These are phyloP conservation scores for Metarhizium guizhouense DNA, from an alignment of 2,329 filamentous ascomycete species.

Conservation along the genomic window DNA sequence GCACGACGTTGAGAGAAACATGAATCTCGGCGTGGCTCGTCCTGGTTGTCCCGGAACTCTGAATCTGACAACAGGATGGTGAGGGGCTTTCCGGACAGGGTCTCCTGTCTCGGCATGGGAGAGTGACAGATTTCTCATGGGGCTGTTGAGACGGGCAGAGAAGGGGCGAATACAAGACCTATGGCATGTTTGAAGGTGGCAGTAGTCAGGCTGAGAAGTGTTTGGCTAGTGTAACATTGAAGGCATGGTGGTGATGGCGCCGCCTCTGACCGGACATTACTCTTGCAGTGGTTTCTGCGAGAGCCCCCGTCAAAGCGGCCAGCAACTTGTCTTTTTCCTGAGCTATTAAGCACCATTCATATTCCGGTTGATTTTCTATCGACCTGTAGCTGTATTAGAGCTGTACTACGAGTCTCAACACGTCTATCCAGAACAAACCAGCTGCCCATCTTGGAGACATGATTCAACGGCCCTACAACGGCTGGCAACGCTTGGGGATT, in stretches of 20 bases:
- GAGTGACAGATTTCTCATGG: neutral
- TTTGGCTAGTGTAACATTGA: neutral
- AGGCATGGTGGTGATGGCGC: constrained; percentile 5
- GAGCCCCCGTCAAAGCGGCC: neutral
- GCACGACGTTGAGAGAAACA: neutral
- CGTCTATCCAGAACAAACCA: too few species aligned
- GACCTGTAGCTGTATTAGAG: neutral
- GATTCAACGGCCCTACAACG: too few species aligned
- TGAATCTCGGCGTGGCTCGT: neutral
- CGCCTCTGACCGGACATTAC: neutral
- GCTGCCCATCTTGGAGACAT: too few species aligned
- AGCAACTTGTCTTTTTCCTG: too few species aligned
- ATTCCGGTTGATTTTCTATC: neutral
- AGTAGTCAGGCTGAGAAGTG: neutral
- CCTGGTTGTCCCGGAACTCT: neutral
- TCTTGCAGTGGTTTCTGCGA: neutral
- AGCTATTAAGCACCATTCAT: too few species aligned
- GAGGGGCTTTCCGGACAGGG: neutral
- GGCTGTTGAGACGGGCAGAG: neutral
- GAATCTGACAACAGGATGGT: neutral
- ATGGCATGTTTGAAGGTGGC: neutral
- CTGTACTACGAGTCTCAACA: too few species aligned
- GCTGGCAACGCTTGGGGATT: too few species aligned
- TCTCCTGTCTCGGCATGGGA: neutral
- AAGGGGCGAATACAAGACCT: neutral